Percentiles rank a stretch among this genome's conserved stretches.
These are phyloP conservation scores for Fraxinus floribunda DNA, from an alignment of 305 asterid genomes.

Conservation along the genomic window DNA sequence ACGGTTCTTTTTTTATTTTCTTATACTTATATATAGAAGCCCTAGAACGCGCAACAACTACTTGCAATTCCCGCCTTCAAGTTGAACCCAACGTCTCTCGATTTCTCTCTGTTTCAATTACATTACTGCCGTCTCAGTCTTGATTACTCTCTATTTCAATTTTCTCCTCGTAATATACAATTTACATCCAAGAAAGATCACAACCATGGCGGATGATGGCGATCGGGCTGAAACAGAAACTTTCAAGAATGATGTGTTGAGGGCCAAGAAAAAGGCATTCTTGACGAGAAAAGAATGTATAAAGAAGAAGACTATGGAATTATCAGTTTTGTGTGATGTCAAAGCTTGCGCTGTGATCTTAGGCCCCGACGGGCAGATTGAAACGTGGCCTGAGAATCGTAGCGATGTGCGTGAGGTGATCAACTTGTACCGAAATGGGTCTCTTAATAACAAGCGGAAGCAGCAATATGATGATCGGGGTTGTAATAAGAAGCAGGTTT, in stretches of 20 bases:
- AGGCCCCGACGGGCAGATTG: neutral
- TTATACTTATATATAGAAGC: too few relatives aligned
- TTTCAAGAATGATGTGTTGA: neutral
- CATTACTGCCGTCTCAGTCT: neutral
- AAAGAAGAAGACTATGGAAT: constrained; percentile 25
- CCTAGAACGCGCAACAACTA: neutral
- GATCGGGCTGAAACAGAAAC: neutral
- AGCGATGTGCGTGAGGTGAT: neutral
- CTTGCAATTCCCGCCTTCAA: neutral
- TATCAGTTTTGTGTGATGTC: constrained; percentile 10
- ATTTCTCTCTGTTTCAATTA: neutral
- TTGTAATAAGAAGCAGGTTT: neutral
- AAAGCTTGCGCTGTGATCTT: constrained; percentile 7
- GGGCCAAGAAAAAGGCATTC: neutral
- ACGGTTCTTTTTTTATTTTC: too few relatives aligned
- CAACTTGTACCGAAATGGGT: neutral
- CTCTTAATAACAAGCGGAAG: neutral
- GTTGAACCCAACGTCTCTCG: neutral
- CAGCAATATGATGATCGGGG: neutral
- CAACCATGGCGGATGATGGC: neutral
- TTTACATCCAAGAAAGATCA: neutral
- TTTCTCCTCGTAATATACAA: too few relatives aligned
- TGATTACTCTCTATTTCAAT: neutral
- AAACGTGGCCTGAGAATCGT: constrained; percentile 5
- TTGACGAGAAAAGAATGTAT: constrained; percentile 13